Base-by-base conservation (phyloP, 2,329 filamentous ascomycete genomes). In the Hymenoscyphus infarciens region DNA sequence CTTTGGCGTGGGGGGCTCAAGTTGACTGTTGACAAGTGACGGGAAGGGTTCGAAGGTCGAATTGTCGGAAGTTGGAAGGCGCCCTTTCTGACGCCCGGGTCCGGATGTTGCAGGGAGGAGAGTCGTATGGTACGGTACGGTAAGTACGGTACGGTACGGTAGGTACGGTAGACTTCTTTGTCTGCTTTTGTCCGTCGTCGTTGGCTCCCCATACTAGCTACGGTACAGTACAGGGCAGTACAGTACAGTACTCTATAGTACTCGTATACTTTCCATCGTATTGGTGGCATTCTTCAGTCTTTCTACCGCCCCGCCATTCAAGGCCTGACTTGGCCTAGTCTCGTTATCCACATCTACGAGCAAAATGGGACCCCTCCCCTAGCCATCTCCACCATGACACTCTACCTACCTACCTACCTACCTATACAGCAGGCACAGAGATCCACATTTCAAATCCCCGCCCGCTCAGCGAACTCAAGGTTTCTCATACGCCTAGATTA, bases 11-110 rank as follows among this genome's bases (percentile, higher is more conserved):
- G 69, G 69, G 69, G 68, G 66, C 65, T 52, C 54, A 45, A 49
- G 10, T 49, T 49, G 42, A 10, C 19, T 25, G 10, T 49, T 49
- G 42, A 10, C 19, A 49, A 19, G 7, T 35, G 13, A 11, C 7
- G n/a, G 16, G 42, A 11, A n/a, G n/a, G 16, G 42, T 25, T 49
- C 42, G 10, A 13, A 13, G 6, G 39, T 45, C 8, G 42, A 49
- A 49, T 49, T 25, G n/a, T 19, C 42, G 19, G n/a, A 49, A 49
- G 42, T 57, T 33, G 60, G 27, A 58, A 57, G 54, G 56, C 64
- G 59, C 65, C 56, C 58, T 63, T 62, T 66, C 69, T 69, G 67
- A 70, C 65, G 68, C 65, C 68, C 67, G 69, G 67, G 68, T 42
- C 39, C n/a, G 39, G n/a, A 6, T 1, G 42, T 4, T 22, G 42